Conservation (phyloP, 148 eudicot genomes). For the Mesembryanthemum crystallinum region DNA sequence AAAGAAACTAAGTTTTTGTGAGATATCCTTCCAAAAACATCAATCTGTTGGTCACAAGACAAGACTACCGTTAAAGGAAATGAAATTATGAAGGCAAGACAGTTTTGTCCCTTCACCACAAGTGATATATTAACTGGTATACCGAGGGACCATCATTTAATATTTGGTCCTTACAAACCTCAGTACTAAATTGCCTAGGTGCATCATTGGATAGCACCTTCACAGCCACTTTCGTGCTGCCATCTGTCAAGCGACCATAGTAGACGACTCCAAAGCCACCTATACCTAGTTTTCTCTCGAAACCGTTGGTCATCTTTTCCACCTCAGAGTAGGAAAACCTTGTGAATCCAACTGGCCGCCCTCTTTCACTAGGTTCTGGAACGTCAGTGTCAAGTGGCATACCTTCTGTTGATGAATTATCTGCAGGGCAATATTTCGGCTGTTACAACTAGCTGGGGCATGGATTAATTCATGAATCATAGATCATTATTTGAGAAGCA, state of each 20-base stretch:
- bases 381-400: background rate
- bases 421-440: background rate
- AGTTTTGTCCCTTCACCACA: no score
- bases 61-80: no score
- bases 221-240: slow-evolving; percentile 41
- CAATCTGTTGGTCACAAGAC: slow-evolving; percentile 26
- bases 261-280: slow-evolving; percentile 48
- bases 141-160: background rate
- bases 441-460: background rate
- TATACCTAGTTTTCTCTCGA: slow-evolving; percentile 32
- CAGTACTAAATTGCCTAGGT: slow-evolving; percentile 38
- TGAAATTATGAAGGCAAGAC: no score
- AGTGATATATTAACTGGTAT: background rate
- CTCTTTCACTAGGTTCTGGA: slow-evolving; percentile 13
- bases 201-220: slow-evolving; percentile 40
- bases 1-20: slow-evolving; percentile 47
- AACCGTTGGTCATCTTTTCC: slow-evolving; percentile 29
- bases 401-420: background rate
- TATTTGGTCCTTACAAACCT: slow-evolving; percentile 18
- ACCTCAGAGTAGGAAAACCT: slow-evolving; percentile 36
- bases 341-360: slow-evolving; percentile 18
- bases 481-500: no score
- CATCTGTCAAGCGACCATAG: slow-evolving; percentile 32
- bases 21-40: slow-evolving; percentile 38
- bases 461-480: background rate